These are phyloP conservation scores for Yamadazyma akitaensis DNA, from an alignment of 805 yeast genomes.

Conservation along the genomic window DNA sequence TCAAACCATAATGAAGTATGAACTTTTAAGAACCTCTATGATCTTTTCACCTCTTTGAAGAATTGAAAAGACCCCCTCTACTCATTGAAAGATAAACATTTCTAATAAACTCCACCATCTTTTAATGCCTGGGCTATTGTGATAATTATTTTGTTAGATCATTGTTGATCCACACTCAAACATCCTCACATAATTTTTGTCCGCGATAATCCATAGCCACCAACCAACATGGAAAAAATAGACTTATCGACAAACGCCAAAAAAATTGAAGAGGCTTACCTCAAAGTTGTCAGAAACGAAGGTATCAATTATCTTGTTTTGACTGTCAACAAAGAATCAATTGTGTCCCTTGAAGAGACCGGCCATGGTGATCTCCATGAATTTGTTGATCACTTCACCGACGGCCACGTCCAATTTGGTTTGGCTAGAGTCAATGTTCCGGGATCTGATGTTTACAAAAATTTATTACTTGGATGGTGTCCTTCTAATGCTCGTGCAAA, in stretches of 20 bases:
- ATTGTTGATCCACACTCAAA: not conserved
- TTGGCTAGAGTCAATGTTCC: slow-evolving; percentile 83
- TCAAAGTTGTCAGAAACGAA: slow-evolving; percentile 70
- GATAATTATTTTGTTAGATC: not conserved
- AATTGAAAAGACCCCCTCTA: too few relatives aligned
- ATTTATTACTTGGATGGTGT: slow-evolving; percentile 90
- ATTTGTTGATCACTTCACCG: slow-evolving; percentile 78
- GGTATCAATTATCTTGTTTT: slow-evolving; percentile 73
- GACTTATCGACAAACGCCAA: slow-evolving; percentile 68
- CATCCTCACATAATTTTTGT: not conserved
- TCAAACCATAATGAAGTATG: too few relatives aligned
- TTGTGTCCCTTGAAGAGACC: slow-evolving; percentile 43
- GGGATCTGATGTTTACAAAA: slow-evolving; percentile 85
- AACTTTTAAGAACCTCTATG: too few relatives aligned
- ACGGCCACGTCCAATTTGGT: slow-evolving; percentile 87
- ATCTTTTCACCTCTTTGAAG: too few relatives aligned
- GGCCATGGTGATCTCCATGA: slow-evolving; percentile 73
- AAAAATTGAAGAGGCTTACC: slow-evolving; percentile 72
- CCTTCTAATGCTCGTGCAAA: slow-evolving; percentile 91
- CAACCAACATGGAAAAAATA: slow-evolving; percentile 47
- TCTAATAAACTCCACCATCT: too few relatives aligned
- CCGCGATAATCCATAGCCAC: not conserved
- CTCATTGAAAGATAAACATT: too few relatives aligned
- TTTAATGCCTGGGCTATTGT: too few relatives aligned
- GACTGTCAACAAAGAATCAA: slow-evolving; percentile 61